These are phyloP conservation scores for Pseudogymnoascus sp. DNA, from an alignment of 2,329 filamentous ascomycete genomes.

Conservation along the genomic window DNA sequence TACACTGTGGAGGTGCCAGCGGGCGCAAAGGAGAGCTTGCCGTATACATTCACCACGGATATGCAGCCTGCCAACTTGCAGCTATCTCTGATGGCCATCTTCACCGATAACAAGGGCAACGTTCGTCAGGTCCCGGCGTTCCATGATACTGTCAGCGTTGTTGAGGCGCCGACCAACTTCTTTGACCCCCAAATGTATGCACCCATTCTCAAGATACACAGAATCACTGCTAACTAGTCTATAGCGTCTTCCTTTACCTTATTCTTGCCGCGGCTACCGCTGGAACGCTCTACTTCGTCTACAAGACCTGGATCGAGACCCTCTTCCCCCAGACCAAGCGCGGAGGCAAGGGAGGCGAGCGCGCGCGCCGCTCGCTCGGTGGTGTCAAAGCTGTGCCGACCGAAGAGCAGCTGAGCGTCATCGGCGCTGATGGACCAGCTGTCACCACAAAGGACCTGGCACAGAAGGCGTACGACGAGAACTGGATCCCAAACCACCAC, in stretches of 20 bases:
- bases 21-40: constrained; percentile 66
- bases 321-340: constrained; percentile 87
- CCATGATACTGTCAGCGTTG: constrained; percentile 75
- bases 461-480: constrained; percentile 71
- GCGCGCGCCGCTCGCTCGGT: constrained; percentile 50
- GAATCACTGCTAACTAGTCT: constrained; percentile 19
- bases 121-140: constrained; percentile 72
- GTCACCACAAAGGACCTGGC: constrained; percentile 25
- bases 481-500: constrained; percentile 87
- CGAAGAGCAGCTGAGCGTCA: constrained; percentile 51
- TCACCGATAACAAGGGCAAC: constrained; percentile 57
- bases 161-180: constrained; percentile 84
- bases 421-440: constrained; percentile 44
- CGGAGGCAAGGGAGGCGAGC: constrained; percentile 27
- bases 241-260: constrained; percentile 93
- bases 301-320: constrained; percentile 94
- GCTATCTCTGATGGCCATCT: constrained; percentile 66
- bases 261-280: constrained; percentile 72
- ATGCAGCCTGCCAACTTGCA: constrained; percentile 86
- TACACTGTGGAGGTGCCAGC: constrained; percentile 68
- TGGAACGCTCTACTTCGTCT: constrained; percentile 88
- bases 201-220: constrained; percentile 10
- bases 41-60: constrained; percentile 81
- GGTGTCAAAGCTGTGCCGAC: constrained; percentile 54
- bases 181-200: constrained; percentile 92